These are phyloP conservation scores for Blastomyces parvus DNA, from an alignment of 2,329 filamentous ascomycete species.

Conservation along the genomic window DNA sequence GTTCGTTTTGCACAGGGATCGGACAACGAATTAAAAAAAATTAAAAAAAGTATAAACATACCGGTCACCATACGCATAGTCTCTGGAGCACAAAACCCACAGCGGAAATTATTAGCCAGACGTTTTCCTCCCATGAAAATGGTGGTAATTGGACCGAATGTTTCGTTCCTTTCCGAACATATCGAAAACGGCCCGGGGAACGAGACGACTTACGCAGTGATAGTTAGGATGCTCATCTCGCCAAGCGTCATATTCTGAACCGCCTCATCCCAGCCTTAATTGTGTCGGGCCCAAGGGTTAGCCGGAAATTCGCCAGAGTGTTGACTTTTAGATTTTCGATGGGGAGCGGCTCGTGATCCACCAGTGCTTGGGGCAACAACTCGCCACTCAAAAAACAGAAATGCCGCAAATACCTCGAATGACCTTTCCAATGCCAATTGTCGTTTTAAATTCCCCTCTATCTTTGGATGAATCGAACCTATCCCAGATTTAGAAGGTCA, in stretches of 20 bases:
- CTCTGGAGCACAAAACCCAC: conserved; percentile 18
- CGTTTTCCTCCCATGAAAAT: not conserved
- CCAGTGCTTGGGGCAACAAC: not conserved
- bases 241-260: conserved; percentile 79
- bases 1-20: not conserved
- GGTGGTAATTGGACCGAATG: not conserved
- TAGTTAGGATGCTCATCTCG: conserved; percentile 79
- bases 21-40: not conserved
- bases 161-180: not conserved
- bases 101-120: not conserved
- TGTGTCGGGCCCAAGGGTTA: conserved; percentile 16
- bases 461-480: conserved; percentile 81
- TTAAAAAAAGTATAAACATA: conserved; percentile 22
- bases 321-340: not conserved
- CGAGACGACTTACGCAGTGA: conserved; percentile 54
- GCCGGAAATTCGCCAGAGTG: not conserved
- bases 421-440: conserved; percentile 73
- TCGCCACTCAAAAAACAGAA: not conserved
- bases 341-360: not conserved
- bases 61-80: conserved; percentile 34
- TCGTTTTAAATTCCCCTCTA: conserved; percentile 63
- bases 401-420: conserved; percentile 61
- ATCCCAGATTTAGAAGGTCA: conserved; percentile 9
- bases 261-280: conserved; percentile 71
- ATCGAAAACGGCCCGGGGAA: not conserved